Percentiles rank a stretch among this genome's conserved stretches.
Conservation (phyloP, 2,329 filamentous ascomycete genomes). For the Scytalidium sp. region DNA sequence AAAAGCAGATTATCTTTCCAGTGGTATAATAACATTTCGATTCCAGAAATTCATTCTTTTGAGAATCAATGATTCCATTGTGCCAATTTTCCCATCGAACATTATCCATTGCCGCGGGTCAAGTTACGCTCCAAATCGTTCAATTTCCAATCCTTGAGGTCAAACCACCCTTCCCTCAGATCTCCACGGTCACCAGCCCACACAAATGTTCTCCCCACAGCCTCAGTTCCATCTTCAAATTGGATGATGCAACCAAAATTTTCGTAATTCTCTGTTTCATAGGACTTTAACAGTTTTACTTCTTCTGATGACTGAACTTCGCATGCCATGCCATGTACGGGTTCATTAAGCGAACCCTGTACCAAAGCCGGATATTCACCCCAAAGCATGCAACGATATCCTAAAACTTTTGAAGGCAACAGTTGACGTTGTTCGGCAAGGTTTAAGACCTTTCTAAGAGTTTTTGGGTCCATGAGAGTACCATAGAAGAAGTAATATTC, state of each 20-base stretch:
- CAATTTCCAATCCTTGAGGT: constrained; percentile 4
- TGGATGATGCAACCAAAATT: background rate
- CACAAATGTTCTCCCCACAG: background rate
- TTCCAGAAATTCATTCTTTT: too few relatives aligned
- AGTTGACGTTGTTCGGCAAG: constrained; percentile 20
- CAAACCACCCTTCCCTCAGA: constrained; percentile 4
- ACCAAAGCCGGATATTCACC: constrained; percentile 29
- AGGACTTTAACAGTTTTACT: background rate
- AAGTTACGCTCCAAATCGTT: background rate
- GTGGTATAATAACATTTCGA: too few relatives aligned
- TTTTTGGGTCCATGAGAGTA: constrained; percentile 28
- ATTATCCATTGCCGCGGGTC: too few relatives aligned
- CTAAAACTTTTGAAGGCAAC: constrained; percentile 19
- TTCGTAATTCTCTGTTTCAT: background rate
- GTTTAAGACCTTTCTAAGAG: constrained; percentile 24
- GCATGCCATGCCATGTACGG: constrained; percentile 13
- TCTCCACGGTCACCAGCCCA: background rate
- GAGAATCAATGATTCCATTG: too few relatives aligned
- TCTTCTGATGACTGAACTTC: constrained; percentile 6
- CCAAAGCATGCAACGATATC: constrained; percentile 28
- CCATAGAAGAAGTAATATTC: constrained; percentile 30
- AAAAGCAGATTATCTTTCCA: too few relatives aligned
- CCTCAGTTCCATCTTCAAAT: constrained; percentile 6
- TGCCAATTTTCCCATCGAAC: too few relatives aligned
- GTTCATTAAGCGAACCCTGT: constrained; percentile 5